Base-by-base conservation (phyloP, 257 asterid genomes). In the Oldenlandia corymbosa region DNA sequence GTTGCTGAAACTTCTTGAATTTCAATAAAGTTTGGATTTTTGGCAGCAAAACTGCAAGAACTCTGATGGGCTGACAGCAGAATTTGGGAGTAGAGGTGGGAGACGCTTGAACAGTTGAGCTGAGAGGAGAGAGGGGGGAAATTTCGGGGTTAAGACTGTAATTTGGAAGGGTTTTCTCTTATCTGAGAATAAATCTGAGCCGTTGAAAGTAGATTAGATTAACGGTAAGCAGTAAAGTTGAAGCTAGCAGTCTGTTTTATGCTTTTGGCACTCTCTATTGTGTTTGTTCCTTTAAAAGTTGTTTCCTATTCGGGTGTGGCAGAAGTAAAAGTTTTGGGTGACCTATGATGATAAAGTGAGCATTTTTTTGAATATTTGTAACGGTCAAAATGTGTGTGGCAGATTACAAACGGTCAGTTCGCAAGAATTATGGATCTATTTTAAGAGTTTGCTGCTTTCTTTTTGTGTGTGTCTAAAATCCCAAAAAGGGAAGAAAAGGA, bases 311-410 rank as follows among this genome's bases (percentile, higher is more conserved):
- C 55, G 37, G 34, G 54, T 39, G 49, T 71, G 77, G 68, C 9
- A 20, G 62, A 21, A 59, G 67, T 16, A 68, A 64, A 36, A 64
- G 31, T 41, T n/a, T n/a, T n/a, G n/a, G n/a, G 21, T 52, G 49
- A 68, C 55, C 63, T 69, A 69, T 2, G n/a, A 43, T 34, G 39
- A 34, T 54, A 47, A 27, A 51, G 18, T 34, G 32, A 23, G 16
- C 9, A n/a, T 12, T 20, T 12, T 20, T 60, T 78, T 43, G 66
- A 13, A 16, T 60, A 36, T 42, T 43, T 72, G 75, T 64, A 78
- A 78, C 83, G 83, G 83, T 64, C 75, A 60, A 51, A 54, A 51
- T 21, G 31, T n/a, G 5, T 10, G 27, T 54, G 71, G 53, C 63
- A 65, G 70, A 46, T 39, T 7, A 55, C n/a, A 53, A 68, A 68